Evolutionary conservation across 1,139 yeast genomes (phyloP).

Genomic region (Zygosaccharomyces sapae): DNA sequence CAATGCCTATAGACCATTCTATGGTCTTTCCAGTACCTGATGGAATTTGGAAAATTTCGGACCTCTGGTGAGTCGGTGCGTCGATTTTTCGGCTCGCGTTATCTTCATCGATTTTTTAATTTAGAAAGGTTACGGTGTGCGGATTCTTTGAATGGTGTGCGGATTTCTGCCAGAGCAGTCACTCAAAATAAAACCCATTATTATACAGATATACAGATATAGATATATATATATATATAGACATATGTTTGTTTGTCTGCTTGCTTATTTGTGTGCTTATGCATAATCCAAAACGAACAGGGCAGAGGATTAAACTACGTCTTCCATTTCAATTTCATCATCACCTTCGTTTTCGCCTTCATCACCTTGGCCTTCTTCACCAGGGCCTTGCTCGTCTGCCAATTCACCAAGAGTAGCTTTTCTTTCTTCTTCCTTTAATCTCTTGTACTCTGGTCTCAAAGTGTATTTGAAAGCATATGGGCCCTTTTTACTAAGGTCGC

Average conservation of each 20-base stretch:
- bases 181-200: slow-evolving; percentile 1
- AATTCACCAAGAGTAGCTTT: slow-evolving; percentile 60
- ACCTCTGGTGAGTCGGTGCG: slow-evolving; percentile 1
- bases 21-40: neutral
- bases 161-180: slow-evolving; percentile 5
- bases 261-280: neutral
- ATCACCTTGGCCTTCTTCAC: slow-evolving; percentile 16
- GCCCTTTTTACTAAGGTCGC: slow-evolving; percentile 91
- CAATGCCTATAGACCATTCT: neutral
- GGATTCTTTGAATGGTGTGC: slow-evolving; percentile 1
- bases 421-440: slow-evolving; percentile 71
- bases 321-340: slow-evolving; percentile 44
- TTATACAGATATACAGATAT: too few relatives aligned
- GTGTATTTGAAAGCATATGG: slow-evolving; percentile 92
- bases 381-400: slow-evolving; percentile 42
- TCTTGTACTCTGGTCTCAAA: slow-evolving; percentile 83
- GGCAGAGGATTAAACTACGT: slow-evolving; percentile 31
- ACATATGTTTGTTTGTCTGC: slow-evolving; percentile 3
- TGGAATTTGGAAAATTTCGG: slow-evolving; percentile 1
- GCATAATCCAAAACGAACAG: slow-evolving; percentile 1
- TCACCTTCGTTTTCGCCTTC: slow-evolving; percentile 32
- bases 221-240: too few relatives aligned
- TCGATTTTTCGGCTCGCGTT: neutral
- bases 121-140: neutral
- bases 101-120: neutral